Percentiles rank a stretch among this genome's conserved stretches.
phyloP scores from a whole-genome alignment of 768 basidiomycete species.

The Collybia sp. region DNA sequence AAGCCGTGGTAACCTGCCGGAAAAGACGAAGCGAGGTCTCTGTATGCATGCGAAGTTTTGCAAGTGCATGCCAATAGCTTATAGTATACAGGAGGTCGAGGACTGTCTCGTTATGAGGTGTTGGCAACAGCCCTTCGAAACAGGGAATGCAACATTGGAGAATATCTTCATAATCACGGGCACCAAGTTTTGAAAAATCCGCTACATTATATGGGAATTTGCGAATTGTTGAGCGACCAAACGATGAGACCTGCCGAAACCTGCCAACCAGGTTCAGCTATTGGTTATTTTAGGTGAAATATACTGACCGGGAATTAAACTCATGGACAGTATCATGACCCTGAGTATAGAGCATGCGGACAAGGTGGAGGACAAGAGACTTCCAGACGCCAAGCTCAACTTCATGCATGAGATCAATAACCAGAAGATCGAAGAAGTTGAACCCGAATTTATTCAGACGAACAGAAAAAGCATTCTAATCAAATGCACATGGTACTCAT shows the following conservation, averaged over 20 bases:
- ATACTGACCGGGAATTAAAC: constrained; percentile 16
- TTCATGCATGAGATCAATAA: constrained; percentile 33
- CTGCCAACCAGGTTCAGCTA: no score
- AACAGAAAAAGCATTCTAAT: constrained; percentile 31
- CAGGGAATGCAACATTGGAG: constrained; percentile 30
- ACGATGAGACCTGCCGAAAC: constrained; percentile 22
- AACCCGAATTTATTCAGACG: constrained; percentile 13
- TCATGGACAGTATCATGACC: constrained; percentile 10
- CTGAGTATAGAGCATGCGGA: constrained; percentile 22
- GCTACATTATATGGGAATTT: constrained; percentile 25
- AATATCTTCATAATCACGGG: constrained; percentile 33
- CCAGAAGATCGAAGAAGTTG: constrained; percentile 20
- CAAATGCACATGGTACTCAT: not conserved
- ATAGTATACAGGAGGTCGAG: constrained; percentile 16
- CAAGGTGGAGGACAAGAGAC: constrained; percentile 25
- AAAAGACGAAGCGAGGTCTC: constrained; percentile 16
- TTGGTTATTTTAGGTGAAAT: no score
- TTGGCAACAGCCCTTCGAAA: constrained; percentile 25
- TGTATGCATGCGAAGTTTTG: constrained; percentile 23
- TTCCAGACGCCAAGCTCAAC: constrained; percentile 34
- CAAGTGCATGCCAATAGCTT: constrained; percentile 21
- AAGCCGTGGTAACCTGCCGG: constrained; percentile 9
- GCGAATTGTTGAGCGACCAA: constrained; percentile 24
- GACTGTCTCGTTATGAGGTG: constrained; percentile 14
- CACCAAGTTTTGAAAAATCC: constrained; percentile 27